Evolutionary conservation across 371 early-diverging fungal species (phyloP), one percentile per base, ranked within the genome.

Genomic region (Haplosporangium sp.): DNA sequence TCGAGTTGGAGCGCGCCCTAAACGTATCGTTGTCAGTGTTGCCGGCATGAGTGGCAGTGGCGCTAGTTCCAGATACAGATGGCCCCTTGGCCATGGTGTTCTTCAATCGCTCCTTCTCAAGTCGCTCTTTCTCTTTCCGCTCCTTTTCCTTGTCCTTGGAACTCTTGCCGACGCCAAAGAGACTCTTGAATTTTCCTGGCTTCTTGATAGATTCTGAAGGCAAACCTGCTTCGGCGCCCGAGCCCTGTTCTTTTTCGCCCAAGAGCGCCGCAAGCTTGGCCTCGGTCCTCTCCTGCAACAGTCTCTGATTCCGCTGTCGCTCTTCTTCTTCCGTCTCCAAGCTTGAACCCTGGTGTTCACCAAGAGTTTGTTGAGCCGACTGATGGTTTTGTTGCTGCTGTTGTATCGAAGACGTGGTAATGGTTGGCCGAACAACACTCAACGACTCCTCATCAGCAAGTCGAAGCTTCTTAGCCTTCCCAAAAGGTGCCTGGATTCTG

Each of bases 61-160:
- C 12, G 45, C 41, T 55, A 46, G 37, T 42, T 37, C 48, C 64
- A 38, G 64, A 29, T 16, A 58, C 46, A 10, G 59, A 20, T 8
- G 61, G 21, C 62, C 43, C 51, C 58, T 52, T 52, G 64, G 38
- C 40, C 67, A 58, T 21, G 43, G 13, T 55, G 21, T 41, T 64
- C 58, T 62, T 59, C n/a, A 50, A 40, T 2, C 57, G 60, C 50
- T 68, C 69, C 36, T 52, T 71, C 36, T 75, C 75, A 8, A 45
- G 55, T 7, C 70, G 65, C 54, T 81, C 71, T 57, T 76, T 74
- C 37, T 63, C 64, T 55, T 80, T 69, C 40, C 64, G 64, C 20
- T 74, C 74, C 46, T 68, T 67, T 42, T 75, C 81, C 51, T 81
- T 81, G 12, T 77, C 76, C 63, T 75, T 75, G 51, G 76, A 75